Evolutionary conservation across 2,329 filamentous ascomycete genomes (phyloP).

Genomic region (Elsinoe arachidis): DNA sequence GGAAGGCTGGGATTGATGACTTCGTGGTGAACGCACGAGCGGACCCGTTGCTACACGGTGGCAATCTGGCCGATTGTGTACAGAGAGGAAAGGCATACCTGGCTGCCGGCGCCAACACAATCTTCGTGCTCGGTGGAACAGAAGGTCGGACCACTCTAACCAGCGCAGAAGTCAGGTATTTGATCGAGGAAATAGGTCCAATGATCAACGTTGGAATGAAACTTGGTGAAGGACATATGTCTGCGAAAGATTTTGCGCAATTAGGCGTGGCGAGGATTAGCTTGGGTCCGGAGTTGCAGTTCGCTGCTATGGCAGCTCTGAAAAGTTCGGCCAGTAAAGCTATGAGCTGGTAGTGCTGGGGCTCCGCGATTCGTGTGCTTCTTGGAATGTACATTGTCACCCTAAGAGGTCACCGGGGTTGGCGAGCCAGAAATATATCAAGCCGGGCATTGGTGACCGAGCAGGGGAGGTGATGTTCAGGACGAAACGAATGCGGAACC

Average conservation of each 20-base stretch:
- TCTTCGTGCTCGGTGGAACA: conserved; percentile 53
- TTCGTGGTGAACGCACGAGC: conserved; percentile 52
- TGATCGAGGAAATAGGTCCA: conserved; percentile 44
- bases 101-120: conserved; percentile 48
- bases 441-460: not conserved
- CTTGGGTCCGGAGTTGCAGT: conserved; percentile 37
- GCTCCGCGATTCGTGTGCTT: too few species aligned
- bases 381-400: too few species aligned
- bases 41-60: conserved; percentile 42
- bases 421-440: too few species aligned
- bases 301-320: conserved; percentile 18
- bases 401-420: too few species aligned
- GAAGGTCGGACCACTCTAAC: conserved; percentile 37
- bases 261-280: conserved; percentile 50
- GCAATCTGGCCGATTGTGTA: conserved; percentile 41
- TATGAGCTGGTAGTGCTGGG: too few species aligned
- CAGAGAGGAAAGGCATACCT: conserved; percentile 49
- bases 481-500: not conserved
- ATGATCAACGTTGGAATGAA: conserved; percentile 42
- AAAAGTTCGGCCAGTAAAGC: too few species aligned
- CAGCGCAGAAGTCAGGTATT: conserved; percentile 38
- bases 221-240: conserved; percentile 32
- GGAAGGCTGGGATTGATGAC: conserved; percentile 42
- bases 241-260: conserved; percentile 24
- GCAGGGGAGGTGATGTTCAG: not conserved